Evolutionary conservation across 2,329 filamentous ascomycete genomes (phyloP), one percentile per base, ranked within the genome.

Genomic region (Ascomycota sp.): DNA sequence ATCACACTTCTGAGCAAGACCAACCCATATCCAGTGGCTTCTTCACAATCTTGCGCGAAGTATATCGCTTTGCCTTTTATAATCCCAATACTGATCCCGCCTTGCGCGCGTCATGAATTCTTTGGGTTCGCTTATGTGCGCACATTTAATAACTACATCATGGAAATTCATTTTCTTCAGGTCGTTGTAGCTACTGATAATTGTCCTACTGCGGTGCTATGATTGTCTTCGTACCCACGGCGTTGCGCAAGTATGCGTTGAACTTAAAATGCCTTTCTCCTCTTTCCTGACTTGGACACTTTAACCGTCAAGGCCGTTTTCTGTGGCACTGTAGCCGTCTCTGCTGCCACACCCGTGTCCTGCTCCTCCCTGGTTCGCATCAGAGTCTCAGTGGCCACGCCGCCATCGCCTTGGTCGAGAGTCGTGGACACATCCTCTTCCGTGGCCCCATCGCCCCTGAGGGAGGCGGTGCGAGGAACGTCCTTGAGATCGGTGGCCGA

Each of bases 401-500:
- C 16, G 16, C 16, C 5, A 21, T 21, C 16, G 16, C 16, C 16
- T 21, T 21, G 16, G 3, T 21, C 16, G 16, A 21, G 16, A 21
- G 16, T 21, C 16, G 16, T 21, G 5, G 16, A 3, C 16, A 43
- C 39, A 41, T 44, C 37, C 39, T 43, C 36, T 26, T 43, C 40
- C 4, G 34, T 21, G 16, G 16, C 16, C 34, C 30, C 42, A 40
- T 37, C 41, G 12, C 48, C 49, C 46, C 56, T 53, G 27, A 57
- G 43, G 24, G 52, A 47, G 28, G 51, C 49, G n/a, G 59, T 57
- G 21, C 56, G 47, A 9, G 61, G 55, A 2, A 57, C 50, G 7
- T 49, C 50, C 61, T 80, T 91, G 43, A 92, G 56, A 42, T 64
- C 58, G 1, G 82, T 81, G 16, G 70, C 66, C 34, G 80, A 68